phyloP scores from a whole-genome alignment of 1,139 yeast genomes.

The Pichia sp. region DNA sequence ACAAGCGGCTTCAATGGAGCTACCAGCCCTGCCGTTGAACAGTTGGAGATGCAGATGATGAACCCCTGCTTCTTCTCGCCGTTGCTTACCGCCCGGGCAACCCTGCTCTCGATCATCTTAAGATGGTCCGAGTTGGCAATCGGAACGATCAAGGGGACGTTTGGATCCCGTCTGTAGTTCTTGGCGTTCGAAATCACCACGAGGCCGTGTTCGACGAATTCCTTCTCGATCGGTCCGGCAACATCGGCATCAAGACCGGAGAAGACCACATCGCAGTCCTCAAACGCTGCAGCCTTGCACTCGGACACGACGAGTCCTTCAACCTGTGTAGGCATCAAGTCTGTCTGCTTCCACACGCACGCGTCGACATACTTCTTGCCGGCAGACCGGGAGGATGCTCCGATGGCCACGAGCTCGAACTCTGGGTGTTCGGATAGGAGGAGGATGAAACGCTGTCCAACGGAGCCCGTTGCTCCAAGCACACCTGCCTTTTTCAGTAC shows the following conservation, averaged over 20 bases:
- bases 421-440: slow-evolving; percentile 85
- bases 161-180: slow-evolving; percentile 83
- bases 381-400: slow-evolving; percentile 93
- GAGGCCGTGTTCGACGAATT: slow-evolving; percentile 74
- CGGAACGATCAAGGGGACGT: slow-evolving; percentile 92
- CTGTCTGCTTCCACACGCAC: slow-evolving; percentile 92
- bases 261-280: slow-evolving; percentile 89
- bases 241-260: slow-evolving; percentile 92
- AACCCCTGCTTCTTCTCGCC: slow-evolving; percentile 58
- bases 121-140: slow-evolving; percentile 94
- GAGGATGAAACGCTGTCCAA: slow-evolving; percentile 92
- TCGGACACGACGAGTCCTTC: slow-evolving; percentile 63
- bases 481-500: slow-evolving; percentile 65
- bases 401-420: slow-evolving; percentile 77
- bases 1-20: slow-evolving; percentile 94
- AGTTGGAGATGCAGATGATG: slow-evolving; percentile 92
- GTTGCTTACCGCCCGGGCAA: slow-evolving; percentile 36
- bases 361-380: slow-evolving; percentile 85
- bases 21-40: slow-evolving; percentile 97
- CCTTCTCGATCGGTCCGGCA: slow-evolving; percentile 90
- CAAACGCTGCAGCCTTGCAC: slow-evolving; percentile 72
- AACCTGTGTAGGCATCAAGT: slow-evolving; percentile 67
- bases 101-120: slow-evolving; percentile 62
- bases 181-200: slow-evolving; percentile 92
- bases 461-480: slow-evolving; percentile 96